A percentile compares a stretch with the other conserved stretches of the same genome.
Evolutionary conservation across 768 basidiomycete species (phyloP).

Genomic region (Russula olivacea): DNA sequence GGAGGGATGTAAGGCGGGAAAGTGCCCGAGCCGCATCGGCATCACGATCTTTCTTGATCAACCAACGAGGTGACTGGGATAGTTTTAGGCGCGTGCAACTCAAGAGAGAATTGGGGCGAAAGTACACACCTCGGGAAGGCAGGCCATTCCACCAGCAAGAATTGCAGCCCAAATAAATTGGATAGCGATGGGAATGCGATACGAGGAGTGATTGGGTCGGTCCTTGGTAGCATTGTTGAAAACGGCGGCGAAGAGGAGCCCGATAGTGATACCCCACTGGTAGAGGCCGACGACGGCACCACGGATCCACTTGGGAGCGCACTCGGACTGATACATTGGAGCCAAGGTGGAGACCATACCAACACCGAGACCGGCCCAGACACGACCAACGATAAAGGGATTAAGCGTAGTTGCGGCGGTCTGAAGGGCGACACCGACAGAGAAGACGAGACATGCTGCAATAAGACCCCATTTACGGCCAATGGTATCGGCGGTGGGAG

Average conservation of each 20-base stretch:
- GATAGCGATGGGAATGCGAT: conserved; percentile 68
- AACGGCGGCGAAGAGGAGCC: conserved; percentile 44
- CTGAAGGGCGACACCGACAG: conserved; percentile 61
- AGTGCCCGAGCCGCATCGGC: conserved; percentile 56
- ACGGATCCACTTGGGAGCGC: conserved; percentile 37
- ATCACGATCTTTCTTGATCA: conserved; percentile 60
- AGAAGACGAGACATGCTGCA: conserved; percentile 45
- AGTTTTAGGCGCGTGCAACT: not conserved
- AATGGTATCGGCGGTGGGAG: conserved; percentile 48
- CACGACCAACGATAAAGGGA: conserved; percentile 54
- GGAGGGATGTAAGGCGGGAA: conserved; percentile 53
- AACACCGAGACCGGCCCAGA: conserved; percentile 77
- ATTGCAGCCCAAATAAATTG: conserved; percentile 78
- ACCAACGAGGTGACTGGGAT: conserved; percentile 66
- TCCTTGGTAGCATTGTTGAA: conserved; percentile 41
- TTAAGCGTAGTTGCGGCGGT: conserved; percentile 46
- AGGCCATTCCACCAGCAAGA: conserved; percentile 62
- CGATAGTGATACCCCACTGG: conserved; percentile 73
- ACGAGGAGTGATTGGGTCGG: conserved; percentile 34
- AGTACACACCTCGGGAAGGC: conserved; percentile 50
- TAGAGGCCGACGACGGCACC: conserved; percentile 65
- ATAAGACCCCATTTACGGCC: conserved; percentile 50
- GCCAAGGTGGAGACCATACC: conserved; percentile 57
- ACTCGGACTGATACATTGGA: conserved; percentile 31
- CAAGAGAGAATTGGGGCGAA: not conserved